A percentile compares a stretch with the other conserved stretches of the same genome.
Conservation (phyloP, 2,329 filamentous ascomycete species). For the Colletotrichum incanum region DNA sequence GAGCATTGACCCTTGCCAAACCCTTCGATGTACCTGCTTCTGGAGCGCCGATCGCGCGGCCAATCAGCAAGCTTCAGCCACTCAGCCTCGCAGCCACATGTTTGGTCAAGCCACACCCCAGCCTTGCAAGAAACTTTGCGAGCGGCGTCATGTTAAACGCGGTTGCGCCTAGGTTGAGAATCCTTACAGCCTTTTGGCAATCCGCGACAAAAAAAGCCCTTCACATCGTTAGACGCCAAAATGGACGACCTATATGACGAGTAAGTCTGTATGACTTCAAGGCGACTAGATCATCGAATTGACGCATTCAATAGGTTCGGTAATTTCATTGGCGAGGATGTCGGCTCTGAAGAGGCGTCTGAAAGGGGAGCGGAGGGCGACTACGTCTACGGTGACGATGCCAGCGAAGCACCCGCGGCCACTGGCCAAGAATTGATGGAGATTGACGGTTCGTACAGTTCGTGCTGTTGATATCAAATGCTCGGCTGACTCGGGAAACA, state of each 20-base stretch:
- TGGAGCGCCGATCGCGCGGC: conserved; percentile 7
- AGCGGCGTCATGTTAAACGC: conserved; percentile 40
- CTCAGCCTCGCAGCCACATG: conserved; percentile 43
- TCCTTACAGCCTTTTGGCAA: conserved; percentile 23
- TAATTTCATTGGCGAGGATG: conserved; percentile 97
- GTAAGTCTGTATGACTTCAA: conserved; percentile 61
- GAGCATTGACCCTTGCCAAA: conserved; percentile 22
- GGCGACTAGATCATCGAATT: background rate
- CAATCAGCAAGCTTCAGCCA: conserved; percentile 17
- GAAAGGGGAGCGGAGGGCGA: conserved; percentile 82
- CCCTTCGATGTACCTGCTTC: conserved; percentile 31
- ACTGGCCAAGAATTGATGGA: conserved; percentile 93
- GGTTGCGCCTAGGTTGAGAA: conserved; percentile 26
- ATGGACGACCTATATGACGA: conserved; percentile 99
- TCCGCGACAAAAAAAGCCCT: conserved; percentile 7
- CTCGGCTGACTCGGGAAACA: conserved; percentile 25
- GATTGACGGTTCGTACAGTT: conserved; percentile 76
- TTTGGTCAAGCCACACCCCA: conserved; percentile 16
- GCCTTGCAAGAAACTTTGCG: conserved; percentile 45
- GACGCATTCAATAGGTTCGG: conserved; percentile 79
- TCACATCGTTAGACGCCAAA: conserved; percentile 46
- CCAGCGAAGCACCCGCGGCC: conserved; percentile 73
- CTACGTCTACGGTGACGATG: conserved; percentile 86
- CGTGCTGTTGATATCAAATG: background rate
- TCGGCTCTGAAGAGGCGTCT: conserved; percentile 87